phyloP scores from a whole-genome alignment of 768 basidiomycete genomes.

The Termitomyces sp. region DNA sequence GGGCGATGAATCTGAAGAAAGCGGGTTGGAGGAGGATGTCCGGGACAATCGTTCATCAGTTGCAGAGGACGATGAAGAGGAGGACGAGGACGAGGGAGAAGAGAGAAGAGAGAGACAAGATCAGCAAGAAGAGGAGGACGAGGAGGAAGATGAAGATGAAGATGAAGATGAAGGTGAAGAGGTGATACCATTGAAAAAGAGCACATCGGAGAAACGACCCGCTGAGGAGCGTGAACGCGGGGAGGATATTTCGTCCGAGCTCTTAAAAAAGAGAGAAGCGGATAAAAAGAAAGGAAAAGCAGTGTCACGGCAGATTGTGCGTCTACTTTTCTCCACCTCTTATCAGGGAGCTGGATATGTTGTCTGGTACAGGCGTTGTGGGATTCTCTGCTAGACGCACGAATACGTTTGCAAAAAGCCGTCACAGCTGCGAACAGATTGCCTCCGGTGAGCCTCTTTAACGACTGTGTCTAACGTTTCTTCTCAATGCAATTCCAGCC shows the following conservation, averaged over 20 bases:
- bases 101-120: not conserved
- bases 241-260: constrained; percentile 48
- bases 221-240: constrained; percentile 17
- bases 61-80: constrained; percentile 14
- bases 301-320: constrained; percentile 78
- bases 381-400: constrained; percentile 86
- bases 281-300: constrained; percentile 84
- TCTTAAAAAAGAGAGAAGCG: constrained; percentile 61
- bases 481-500: constrained; percentile 24
- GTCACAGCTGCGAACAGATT: constrained; percentile 62
- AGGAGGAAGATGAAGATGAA: not conserved
- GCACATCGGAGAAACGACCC: constrained; percentile 3
- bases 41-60: constrained; percentile 2
- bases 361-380: constrained; percentile 62
- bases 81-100: not conserved
- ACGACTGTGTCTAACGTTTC: not conserved
- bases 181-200: not conserved
- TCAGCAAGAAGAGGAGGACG: not conserved
- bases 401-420: constrained; percentile 89
- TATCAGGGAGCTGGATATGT: not conserved
- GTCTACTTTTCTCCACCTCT: constrained; percentile 25
- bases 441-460: constrained; percentile 48
- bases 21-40: constrained; percentile 29
- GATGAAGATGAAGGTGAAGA: constrained; percentile 2
- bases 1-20: constrained; percentile 53